Evolutionary conservation across 1,284 basidiomycete genomes (phyloP).

Genomic region (Heterobasidion irregulare): DNA sequence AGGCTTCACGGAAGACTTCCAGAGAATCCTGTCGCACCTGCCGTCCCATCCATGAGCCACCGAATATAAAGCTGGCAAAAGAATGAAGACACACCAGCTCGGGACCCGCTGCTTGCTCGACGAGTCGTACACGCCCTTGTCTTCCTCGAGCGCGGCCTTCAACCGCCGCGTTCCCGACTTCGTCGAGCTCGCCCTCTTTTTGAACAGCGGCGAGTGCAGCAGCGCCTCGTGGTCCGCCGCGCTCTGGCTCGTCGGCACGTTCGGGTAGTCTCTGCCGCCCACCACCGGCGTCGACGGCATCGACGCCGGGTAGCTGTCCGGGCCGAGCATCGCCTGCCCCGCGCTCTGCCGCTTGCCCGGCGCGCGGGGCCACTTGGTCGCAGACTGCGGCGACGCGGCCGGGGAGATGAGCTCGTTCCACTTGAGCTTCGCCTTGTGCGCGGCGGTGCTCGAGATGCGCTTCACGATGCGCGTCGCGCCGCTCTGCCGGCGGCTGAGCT

Average conservation of each 20-base stretch:
- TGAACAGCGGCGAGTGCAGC: conserved; percentile 1
- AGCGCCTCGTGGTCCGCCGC: conserved; percentile 1
- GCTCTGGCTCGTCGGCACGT: conserved; percentile 4
- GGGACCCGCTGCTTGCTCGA: conserved; percentile 76
- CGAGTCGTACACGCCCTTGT: conserved; percentile 66
- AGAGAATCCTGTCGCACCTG: conserved; percentile 76
- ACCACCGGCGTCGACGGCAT: conserved; percentile 11
- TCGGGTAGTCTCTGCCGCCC: conserved; percentile 7
- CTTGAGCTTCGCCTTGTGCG: conserved; percentile 50
- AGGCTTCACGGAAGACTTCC: conserved; percentile 59
- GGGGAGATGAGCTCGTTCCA: conserved; percentile 44
- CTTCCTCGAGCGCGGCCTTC: conserved; percentile 28
- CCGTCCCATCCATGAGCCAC: background rate
- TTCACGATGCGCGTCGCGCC: conserved; percentile 18
- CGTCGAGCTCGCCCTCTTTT: conserved; percentile 19
- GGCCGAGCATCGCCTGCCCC: background rate
- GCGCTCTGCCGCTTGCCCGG: background rate
- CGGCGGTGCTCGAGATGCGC: conserved; percentile 25
- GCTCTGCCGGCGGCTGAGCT: background rate
- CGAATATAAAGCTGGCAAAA: background rate
- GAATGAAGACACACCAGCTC: conserved; percentile 48
- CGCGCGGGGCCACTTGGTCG: conserved; percentile 4
- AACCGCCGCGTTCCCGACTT: conserved; percentile 23
- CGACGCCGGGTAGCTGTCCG: conserved; percentile 11
- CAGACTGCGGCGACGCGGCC: conserved; percentile 16